A percentile compares a stretch with the other conserved stretches of the same genome.
phyloP scores from a whole-genome alignment of 1,139 yeast genomes.

The Diutina catenulata region DNA sequence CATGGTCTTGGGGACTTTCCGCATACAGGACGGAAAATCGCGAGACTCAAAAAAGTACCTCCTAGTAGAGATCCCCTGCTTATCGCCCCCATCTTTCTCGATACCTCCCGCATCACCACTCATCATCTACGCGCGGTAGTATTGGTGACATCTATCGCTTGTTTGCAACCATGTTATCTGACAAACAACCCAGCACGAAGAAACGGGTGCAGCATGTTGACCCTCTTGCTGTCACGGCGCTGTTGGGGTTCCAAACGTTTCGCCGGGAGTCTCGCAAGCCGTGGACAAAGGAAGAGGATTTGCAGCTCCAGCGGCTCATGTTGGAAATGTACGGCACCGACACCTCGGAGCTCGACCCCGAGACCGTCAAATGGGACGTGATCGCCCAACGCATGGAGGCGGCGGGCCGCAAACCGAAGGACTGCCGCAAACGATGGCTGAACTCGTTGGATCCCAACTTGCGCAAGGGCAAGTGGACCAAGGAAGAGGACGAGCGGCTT shows the following conservation, averaged over 20 bases:
- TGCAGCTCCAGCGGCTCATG: conserved; percentile 27
- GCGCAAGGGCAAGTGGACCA: conserved; percentile 81
- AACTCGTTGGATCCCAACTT: conserved; percentile 75
- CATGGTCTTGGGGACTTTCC: too few relatives aligned
- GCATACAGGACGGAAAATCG: too few relatives aligned
- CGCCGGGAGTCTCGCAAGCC: conserved; percentile 50
- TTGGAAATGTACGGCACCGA: conserved; percentile 16
- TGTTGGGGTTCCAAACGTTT: conserved; percentile 66
- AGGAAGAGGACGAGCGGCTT: conserved; percentile 64
- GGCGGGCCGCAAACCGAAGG: conserved; percentile 45
- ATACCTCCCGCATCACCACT: too few relatives aligned
- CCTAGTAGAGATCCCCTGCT: too few relatives aligned
- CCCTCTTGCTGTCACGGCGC: conserved; percentile 57
- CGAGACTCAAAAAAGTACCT: too few relatives aligned
- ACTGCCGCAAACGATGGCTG: conserved; percentile 65
- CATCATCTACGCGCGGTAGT: too few relatives aligned
- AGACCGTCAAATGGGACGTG: conserved; percentile 54
- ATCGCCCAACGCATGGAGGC: conserved; percentile 33
- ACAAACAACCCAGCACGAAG: too few relatives aligned
- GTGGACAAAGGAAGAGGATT: conserved; percentile 62
- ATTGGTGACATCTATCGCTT: too few relatives aligned
- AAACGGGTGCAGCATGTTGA: conserved; percentile 22
- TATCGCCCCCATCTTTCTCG: too few relatives aligned
- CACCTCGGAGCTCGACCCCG: conserved; percentile 8
- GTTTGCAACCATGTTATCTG: too few relatives aligned